Percentiles rank a stretch among this genome's conserved stretches.
Conservation (phyloP, 2,329 filamentous ascomycete species). For the Macrophomina pseudophaseolina region DNA sequence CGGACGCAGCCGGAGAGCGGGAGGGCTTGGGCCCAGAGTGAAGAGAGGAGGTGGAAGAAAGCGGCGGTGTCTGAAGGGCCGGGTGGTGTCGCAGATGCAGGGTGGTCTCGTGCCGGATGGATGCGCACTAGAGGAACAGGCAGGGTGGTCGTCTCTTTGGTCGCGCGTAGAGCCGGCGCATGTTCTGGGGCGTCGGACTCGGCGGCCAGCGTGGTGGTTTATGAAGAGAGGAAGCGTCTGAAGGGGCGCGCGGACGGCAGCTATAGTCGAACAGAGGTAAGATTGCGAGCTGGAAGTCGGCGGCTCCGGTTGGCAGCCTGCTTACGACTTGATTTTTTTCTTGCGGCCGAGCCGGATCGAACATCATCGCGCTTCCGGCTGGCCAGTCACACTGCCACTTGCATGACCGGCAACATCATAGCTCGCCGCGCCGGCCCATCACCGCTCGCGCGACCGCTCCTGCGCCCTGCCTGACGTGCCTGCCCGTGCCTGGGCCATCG, state of each 20-base stretch:
- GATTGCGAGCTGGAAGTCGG: slow-evolving; percentile 23
- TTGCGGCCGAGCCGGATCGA: slow-evolving; percentile 13
- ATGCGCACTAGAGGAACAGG: slow-evolving; percentile 10
- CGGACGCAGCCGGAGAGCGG: slow-evolving; percentile 39
- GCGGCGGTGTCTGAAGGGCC: background rate
- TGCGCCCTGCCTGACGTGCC: background rate
- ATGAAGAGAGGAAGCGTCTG: background rate
- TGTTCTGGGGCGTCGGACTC: slow-evolving; percentile 18
- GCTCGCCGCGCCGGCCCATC: background rate
- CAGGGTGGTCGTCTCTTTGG: slow-evolving; percentile 18
- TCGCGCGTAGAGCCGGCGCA: slow-evolving; percentile 17
- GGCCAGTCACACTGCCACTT: slow-evolving; percentile 1
- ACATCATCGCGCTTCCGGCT: slow-evolving; percentile 21
- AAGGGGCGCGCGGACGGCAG: background rate
- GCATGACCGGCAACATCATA: background rate
- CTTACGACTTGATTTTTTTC: slow-evolving; percentile 19
- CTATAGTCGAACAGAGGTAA: background rate
- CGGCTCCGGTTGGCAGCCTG: slow-evolving; percentile 11
- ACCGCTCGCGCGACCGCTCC: slow-evolving; percentile 11
- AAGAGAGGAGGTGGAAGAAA: slow-evolving; percentile 19
- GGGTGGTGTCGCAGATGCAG: slow-evolving; percentile 2
- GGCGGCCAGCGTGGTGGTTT: slow-evolving; percentile 25
- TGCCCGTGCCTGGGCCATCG: background rate
- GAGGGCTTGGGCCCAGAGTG: slow-evolving; percentile 27
- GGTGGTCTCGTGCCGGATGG: slow-evolving; percentile 16